Conservation (phyloP, 768 basidiomycete genomes). For the Candolleomyces aberdarensis region DNA sequence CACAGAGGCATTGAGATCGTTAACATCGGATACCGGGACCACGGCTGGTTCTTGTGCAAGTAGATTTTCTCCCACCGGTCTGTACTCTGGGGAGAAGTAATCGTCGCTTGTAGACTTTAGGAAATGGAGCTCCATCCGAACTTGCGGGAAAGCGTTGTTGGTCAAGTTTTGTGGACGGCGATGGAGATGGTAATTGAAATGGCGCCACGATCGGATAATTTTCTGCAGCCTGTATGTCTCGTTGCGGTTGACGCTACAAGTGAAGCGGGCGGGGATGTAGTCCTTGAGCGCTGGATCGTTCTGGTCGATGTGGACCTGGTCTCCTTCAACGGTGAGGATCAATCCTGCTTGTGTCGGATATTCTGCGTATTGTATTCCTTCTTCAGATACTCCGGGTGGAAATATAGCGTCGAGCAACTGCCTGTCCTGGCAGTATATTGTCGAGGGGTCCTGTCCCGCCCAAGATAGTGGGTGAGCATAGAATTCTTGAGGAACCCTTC, state of each 20-base stretch:
- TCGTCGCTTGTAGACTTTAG: conserved; percentile 7
- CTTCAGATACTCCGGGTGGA: conserved; percentile 11
- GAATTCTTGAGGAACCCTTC: conserved; percentile 15
- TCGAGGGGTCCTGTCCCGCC: conserved; percentile 10
- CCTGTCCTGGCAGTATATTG: conserved; percentile 22
- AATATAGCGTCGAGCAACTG: conserved; percentile 22
- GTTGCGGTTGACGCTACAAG: conserved; percentile 12
- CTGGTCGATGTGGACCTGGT: conserved; percentile 19
- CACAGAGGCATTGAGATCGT: conserved; percentile 20
- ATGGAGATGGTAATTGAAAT: conserved; percentile 28
- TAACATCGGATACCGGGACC: conserved; percentile 17
- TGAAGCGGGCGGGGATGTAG: conserved; percentile 18
- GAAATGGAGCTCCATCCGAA: conserved; percentile 28
- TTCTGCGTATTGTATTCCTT: conserved; percentile 13
- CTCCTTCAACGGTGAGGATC: conserved; percentile 14
- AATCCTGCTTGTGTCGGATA: conserved; percentile 15
- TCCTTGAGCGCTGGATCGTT: conserved; percentile 18
- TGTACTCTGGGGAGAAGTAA: conserved; percentile 3
- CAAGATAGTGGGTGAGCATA: conserved; percentile 22
- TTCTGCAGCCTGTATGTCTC: conserved; percentile 14
- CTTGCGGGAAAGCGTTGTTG: conserved; percentile 16
- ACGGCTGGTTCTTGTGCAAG: conserved; percentile 24
- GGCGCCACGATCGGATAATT: conserved; percentile 15
- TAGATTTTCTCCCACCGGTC: conserved; percentile 24
- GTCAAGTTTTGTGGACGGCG: conserved; percentile 10